phyloP scores from a whole-genome alignment of 192 early-diverging fungal genomes.

The Rhizophlyctis rosea region DNA sequence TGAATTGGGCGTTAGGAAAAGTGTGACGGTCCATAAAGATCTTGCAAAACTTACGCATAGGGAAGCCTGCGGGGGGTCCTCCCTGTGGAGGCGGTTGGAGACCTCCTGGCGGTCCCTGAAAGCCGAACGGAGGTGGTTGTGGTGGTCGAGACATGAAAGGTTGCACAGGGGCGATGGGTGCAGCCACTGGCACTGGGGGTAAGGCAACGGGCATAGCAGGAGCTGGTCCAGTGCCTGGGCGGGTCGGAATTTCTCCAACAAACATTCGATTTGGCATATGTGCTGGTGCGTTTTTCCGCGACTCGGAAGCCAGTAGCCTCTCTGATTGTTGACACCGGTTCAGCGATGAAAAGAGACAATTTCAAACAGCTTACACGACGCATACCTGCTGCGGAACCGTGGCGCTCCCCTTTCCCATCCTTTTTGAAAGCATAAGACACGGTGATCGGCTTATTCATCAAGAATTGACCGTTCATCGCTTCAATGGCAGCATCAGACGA shows the following conservation, averaged over 20 bases:
- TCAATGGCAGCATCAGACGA: conserved; percentile 95
- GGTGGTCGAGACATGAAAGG: conserved; percentile 23
- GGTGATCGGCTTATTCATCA: conserved; percentile 89
- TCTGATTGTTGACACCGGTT: conserved; percentile 48
- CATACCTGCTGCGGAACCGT: conserved; percentile 86
- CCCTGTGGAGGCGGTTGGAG: conserved; percentile 10
- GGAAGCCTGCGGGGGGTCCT: conserved; percentile 15
- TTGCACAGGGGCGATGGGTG: background rate
- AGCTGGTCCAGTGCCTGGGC: conserved; percentile 20
- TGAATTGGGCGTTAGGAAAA: background rate
- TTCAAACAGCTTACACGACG: conserved; percentile 2
- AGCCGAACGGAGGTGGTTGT: background rate
- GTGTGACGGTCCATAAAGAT: background rate
- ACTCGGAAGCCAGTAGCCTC: conserved; percentile 86
- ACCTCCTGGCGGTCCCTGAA: background rate
- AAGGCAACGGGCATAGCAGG: conserved; percentile 8
- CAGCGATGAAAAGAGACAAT: background rate
- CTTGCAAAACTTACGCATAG: conserved; percentile 19
- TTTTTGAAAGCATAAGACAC: conserved; percentile 97
- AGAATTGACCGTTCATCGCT: conserved; percentile 96
- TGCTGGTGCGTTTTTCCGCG: conserved; percentile 68
- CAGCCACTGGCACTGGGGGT: background rate
- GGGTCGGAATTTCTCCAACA: conserved; percentile 55
- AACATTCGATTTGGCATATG: conserved; percentile 68
- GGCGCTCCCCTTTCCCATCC: conserved; percentile 95